phyloP scores from a whole-genome alignment of 306 rosid species.

The Glycine tomentella region DNA sequence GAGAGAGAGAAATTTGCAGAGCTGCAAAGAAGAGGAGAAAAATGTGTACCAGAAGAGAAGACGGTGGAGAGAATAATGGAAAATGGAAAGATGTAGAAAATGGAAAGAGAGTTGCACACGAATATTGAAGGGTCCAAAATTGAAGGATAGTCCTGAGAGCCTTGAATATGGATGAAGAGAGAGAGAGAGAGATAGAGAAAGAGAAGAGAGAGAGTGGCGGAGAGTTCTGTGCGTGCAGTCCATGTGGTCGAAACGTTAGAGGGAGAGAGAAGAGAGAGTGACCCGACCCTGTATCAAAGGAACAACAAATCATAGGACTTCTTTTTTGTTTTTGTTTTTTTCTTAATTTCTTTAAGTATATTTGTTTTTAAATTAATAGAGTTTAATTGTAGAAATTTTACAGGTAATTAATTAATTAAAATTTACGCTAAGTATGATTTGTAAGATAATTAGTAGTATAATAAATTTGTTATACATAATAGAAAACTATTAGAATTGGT shows the following conservation, averaged over 20 bases:
- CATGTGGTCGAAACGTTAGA: constrained; percentile 47
- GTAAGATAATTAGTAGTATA: too few relatives aligned
- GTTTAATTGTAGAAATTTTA: too few relatives aligned
- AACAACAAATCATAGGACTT: constrained; percentile 36
- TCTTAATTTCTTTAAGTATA: background rate
- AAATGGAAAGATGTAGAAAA: too few relatives aligned
- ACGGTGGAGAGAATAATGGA: background rate
- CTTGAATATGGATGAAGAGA: constrained; percentile 7
- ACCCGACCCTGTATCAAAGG: constrained; percentile 13
- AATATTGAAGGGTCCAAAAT: constrained; percentile 29
- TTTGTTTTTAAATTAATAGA: background rate
- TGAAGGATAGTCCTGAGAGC: constrained; percentile 20
- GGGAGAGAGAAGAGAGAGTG: constrained; percentile 16
- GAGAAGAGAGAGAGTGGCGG: constrained; percentile 43
- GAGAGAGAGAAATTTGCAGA: background rate
- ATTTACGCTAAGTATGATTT: too few relatives aligned
- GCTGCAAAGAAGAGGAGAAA: background rate
- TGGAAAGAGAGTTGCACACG: background rate
- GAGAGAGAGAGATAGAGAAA: too few relatives aligned
- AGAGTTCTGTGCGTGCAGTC: constrained; percentile 55
- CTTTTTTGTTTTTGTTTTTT: background rate
- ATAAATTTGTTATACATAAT: too few relatives aligned
- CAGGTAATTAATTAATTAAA: too few relatives aligned
- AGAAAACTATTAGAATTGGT: too few relatives aligned
- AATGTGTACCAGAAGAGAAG: background rate